Evolutionary conservation across 192 early-diverging fungal genomes (phyloP).

Genomic region (Funneliformis geosporum): DNA sequence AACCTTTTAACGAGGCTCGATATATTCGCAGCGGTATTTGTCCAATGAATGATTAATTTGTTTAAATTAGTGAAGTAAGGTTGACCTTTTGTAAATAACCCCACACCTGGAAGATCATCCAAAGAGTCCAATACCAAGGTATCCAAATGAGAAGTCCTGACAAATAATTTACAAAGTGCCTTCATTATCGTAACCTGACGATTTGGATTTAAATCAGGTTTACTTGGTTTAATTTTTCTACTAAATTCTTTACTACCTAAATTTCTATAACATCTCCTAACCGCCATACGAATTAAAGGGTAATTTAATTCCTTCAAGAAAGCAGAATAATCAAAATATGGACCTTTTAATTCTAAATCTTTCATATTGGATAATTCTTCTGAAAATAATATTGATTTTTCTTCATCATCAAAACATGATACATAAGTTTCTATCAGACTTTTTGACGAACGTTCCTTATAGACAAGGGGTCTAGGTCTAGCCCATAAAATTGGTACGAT

Average conservation of each 20-base stretch:
- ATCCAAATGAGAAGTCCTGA: not conserved
- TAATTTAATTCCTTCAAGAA: conserved; percentile 16
- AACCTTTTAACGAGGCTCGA: not conserved
- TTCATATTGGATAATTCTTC: not conserved
- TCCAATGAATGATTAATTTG: not conserved
- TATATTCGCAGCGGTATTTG: not conserved
- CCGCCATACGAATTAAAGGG: not conserved
- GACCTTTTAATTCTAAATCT: not conserved
- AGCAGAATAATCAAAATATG: conserved; percentile 7
- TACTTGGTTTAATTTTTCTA: conserved; percentile 8
- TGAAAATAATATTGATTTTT: not conserved
- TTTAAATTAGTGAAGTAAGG: not conserved
- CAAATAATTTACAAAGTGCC: conserved; percentile 13
- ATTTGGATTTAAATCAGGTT: not conserved
- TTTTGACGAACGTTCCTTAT: not conserved
- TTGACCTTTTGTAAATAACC: not conserved
- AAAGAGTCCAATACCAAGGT: not conserved
- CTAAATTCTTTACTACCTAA: conserved; percentile 9
- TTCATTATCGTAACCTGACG: conserved; percentile 18
- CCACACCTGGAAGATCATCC: conserved; percentile 8
- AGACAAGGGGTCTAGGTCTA: not conserved
- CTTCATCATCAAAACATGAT: conserved; percentile 15
- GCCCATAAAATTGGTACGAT: conserved; percentile 16
- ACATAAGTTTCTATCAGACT: conserved; percentile 14
- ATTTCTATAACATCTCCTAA: conserved; percentile 11